Evolutionary conservation across 2,329 filamentous ascomycete species (phyloP), one percentile per base, ranked within the genome.

Genomic region (Pyrenophora teres): DNA sequence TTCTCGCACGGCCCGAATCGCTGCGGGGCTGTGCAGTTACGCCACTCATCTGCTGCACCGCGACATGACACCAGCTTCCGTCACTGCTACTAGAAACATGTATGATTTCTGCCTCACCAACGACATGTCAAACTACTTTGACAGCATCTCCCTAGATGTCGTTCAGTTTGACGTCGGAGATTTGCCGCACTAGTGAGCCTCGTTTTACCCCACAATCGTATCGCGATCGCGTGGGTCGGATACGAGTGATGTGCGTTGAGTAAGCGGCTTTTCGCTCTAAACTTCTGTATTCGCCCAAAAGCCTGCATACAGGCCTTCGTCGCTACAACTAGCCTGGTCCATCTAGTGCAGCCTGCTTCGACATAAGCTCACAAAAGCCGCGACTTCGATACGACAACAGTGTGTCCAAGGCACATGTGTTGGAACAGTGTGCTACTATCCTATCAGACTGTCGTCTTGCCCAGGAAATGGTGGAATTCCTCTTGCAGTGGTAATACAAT

Each of bases 401-500:
- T 30, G 9, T 30, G 27, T 10, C 27, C 27, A 10, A 30, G 9
- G 27, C 4, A 30, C 27, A 12, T 19, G 8, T 33, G 16, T 4
- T 45, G 15, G 12, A n/a, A 36, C 7, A 9, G n/a, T 15, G 18
- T 23, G 13, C 25, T 32, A 12, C n/a, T 6, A 21, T 31, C 18
- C n/a, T 6, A 21, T 31, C 18, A 72, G 4, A 54, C 40, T 3
- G 47, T 47, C 15, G 56, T 50, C 52, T 67, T 72, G 12, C 71
- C 72, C 9, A 74, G 46, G 38, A 74, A 74, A 36, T 73, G 71
- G 32, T 59, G 56, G 6, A 74, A 52, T 46, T 74, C 72, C 25
- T 74, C 70, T 37, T 74, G 71, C 32, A 74, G 45, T 3, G 72
- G 71, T 37, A 73, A 42, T 9, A 74, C 67, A 25, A 74, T 74